These are phyloP conservation scores for Aspergillus nidulans DNA, from an alignment of 495 filamentous ascomycete genomes.

Conservation along the genomic window DNA sequence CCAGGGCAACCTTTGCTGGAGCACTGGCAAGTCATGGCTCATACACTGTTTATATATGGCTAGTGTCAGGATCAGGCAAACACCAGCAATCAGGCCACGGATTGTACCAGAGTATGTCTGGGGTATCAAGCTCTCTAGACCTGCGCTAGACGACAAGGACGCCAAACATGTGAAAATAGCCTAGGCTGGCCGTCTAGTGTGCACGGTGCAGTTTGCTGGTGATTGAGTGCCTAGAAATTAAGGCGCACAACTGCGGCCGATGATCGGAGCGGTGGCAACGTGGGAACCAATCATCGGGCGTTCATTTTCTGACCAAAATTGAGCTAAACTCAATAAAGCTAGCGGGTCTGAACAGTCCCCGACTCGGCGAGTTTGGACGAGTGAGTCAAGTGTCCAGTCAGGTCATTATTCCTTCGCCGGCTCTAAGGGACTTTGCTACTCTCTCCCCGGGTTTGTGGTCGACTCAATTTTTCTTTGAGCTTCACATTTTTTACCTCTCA, in stretches of 20 bases:
- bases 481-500: slow-evolving; percentile 14
- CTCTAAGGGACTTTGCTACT: slow-evolving; percentile 17
- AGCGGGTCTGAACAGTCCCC: neutral
- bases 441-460: slow-evolving; percentile 3
- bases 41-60: neutral
- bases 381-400: slow-evolving; percentile 11
- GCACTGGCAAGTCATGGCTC: too few species aligned
- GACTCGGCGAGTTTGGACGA: slow-evolving; percentile 8
- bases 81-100: neutral
- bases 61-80: neutral
- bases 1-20: too few species aligned
- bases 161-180: neutral
- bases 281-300: slow-evolving; percentile 23
- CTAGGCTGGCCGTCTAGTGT: neutral
- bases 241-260: slow-evolving; percentile 13
- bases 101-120: neutral
- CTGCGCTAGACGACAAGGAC: neutral
- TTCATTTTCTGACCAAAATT: slow-evolving; percentile 28
- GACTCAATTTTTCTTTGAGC: slow-evolving; percentile 25
- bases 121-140: neutral
- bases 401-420: slow-evolving; percentile 16
- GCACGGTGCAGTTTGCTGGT: neutral
- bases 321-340: slow-evolving; percentile 12
- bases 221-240: neutral
- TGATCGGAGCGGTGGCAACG: slow-evolving; percentile 32